phyloP scores from a whole-genome alignment of 345 rosid species.

The Populus nigra region DNA sequence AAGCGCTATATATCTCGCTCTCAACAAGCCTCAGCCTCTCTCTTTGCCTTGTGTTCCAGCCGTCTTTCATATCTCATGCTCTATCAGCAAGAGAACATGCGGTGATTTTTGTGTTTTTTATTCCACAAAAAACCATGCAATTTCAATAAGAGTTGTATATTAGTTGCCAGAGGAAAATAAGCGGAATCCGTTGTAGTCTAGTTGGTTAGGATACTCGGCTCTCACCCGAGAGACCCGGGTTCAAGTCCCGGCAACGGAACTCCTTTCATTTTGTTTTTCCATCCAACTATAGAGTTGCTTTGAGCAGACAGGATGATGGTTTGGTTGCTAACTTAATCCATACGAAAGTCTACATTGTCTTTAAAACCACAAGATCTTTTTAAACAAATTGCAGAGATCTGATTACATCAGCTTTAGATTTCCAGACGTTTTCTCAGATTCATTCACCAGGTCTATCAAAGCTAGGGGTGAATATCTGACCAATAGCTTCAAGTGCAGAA shows the following conservation, averaged over 20 bases:
- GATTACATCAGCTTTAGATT: slow-evolving; percentile 4
- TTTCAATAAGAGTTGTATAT: no score
- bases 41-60: no score
- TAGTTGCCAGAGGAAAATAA: not conserved
- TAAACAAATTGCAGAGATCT: no score
- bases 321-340: no score
- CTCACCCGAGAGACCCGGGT: slow-evolving; percentile 75
- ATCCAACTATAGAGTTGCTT: no score
- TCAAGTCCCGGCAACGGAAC: slow-evolving; percentile 70
- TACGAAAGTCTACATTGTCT: no score
- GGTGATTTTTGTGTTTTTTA: not conserved
- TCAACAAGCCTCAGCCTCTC: not conserved
- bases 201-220: slow-evolving; percentile 79
- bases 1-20: not conserved
- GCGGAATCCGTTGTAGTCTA: slow-evolving; percentile 49
- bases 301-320: no score
- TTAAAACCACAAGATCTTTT: no score
- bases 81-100: not conserved
- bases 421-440: slow-evolving; percentile 5
- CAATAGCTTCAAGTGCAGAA: slow-evolving; percentile 69
- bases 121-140: not conserved
- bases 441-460: slow-evolving; percentile 17
- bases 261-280: no score
- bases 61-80: no score
- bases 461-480: slow-evolving; percentile 63